Percentiles rank a stretch among this genome's conserved stretches.
These are phyloP conservation scores for Paecilomyces niveus DNA, from an alignment of 2,329 filamentous ascomycete genomes.

Conservation along the genomic window DNA sequence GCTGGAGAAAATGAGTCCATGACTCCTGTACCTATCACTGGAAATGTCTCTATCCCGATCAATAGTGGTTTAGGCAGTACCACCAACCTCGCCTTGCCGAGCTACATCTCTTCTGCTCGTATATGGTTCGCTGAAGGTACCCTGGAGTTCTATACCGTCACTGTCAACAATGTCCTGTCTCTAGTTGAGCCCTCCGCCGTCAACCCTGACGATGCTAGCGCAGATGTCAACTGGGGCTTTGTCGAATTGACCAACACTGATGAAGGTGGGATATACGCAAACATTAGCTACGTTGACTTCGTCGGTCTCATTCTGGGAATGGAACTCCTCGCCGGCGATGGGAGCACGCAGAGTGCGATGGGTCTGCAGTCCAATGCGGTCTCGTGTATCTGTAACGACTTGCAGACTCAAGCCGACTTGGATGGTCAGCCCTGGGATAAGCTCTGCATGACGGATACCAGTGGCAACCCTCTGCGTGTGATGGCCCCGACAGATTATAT, in stretches of 20 bases:
- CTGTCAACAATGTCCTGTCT: constrained; percentile 18
- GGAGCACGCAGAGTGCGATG: constrained; percentile 40
- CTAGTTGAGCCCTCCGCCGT: constrained; percentile 45
- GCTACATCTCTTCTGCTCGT: constrained; percentile 35
- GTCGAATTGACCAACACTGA: constrained; percentile 43
- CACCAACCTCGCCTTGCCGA: constrained; percentile 34
- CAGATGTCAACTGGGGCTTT: constrained; percentile 44
- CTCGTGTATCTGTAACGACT: constrained; percentile 36
- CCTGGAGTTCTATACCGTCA: constrained; percentile 39
- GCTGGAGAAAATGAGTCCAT: constrained; percentile 24
- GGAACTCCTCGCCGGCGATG: constrained; percentile 43
- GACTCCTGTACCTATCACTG: constrained; percentile 30
- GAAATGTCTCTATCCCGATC: constrained; percentile 39
- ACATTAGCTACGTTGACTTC: constrained; percentile 48
- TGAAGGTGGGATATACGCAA: constrained; percentile 37
- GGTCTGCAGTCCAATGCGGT: constrained; percentile 46
- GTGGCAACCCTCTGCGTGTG: constrained; percentile 41
- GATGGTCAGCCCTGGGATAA: constrained; percentile 48
- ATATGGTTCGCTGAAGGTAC: constrained; percentile 41
- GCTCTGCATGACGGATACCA: constrained; percentile 38
- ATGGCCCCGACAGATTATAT: constrained; percentile 49
- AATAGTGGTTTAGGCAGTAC: constrained; percentile 27
- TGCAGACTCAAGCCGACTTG: constrained; percentile 39
- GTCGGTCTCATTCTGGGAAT: constrained; percentile 48
- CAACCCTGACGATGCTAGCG: constrained; percentile 39